Evolutionary conservation across 306 rosid genomes (phyloP), one percentile per base, ranked within the genome.

Genomic region (Cyclanthera cordifolia): DNA sequence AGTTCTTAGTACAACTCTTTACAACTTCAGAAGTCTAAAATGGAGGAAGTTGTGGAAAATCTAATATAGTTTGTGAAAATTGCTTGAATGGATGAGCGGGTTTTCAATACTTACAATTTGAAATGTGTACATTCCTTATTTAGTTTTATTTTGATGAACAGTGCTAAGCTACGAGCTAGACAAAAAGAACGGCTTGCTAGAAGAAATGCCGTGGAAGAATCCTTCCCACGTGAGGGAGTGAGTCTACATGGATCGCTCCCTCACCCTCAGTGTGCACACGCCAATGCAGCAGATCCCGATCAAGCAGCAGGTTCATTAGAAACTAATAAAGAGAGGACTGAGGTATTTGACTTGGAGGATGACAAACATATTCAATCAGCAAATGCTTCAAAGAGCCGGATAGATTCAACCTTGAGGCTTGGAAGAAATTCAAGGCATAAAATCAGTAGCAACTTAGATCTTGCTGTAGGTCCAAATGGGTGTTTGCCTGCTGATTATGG

Each of bases 161-260:
- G 99, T 81, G 80, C 87, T 69, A 94, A 73, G 79, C 99, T 94
- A 64, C 99, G 99, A 66, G 87, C 95, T 71, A 91, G 99, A 75
- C 96, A 88, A 74, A 94, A 90, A 72, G 92, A 86, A 47, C 83
- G 83, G 71, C 85, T 94, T 74, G 87, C 96, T 30, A 82, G n/a
- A 69, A 83, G 84, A 79, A 83, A 83, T 53, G 78, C 78, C 5
- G 64, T 80, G 72, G 85, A 79, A 74, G 88, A 80, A 79, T 72
- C 83, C 74, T 73, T 16, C 65, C 73, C 79, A 66, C 58, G 54
- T 59, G 95, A 82, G 64, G 86, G 80, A 73, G 64, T 73, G 65
- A 69, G 83, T 69, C 76, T 81, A 30, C 78, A 73, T 16, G 84
- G 81, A 73, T 60, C 82, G 68, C 73, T 77, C 69, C 57, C 73